Base-by-base conservation (phyloP, 257 asterid genomes). In the Ilex asprella region DNA sequence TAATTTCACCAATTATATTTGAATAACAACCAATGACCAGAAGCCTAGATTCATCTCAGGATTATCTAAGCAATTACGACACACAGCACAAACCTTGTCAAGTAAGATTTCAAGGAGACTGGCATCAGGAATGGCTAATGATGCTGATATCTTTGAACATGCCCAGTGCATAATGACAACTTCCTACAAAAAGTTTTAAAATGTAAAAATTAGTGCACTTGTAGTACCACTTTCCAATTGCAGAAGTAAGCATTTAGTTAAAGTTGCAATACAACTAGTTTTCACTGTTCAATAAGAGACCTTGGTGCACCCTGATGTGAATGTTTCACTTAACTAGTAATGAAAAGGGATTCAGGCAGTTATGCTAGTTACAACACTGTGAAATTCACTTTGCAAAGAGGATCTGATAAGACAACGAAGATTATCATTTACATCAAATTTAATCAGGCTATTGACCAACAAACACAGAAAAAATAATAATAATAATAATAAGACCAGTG, bases 141-240 rank as follows among this genome's bases (percentile, higher is more conserved):
- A 87, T 60, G 89, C 73, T 39, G 94, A 78, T 67, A 89, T 87
- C 81, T 87, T 93, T 29, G 94, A 76, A 75, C 90, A 85, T 16
- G 96, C 82, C 99, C 99, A 93, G 72, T 89, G 95, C 97, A 93
- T 93, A 70, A 93, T 65, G 56, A 93, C 97, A 12, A 82, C 79
- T 82, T 89, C 97, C 99, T 93, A 66, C 56, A 66, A 71, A 21
- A 10, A 35, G 41, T 35, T 35, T 35, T 1, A 35, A 35, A 35
- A 35, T 35, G n/a, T 1, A 46, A 7, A 46, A 46, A 46, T 46
- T 46, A 46, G 13, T 46, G 52, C 52, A 46, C 52, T 2, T 35
- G 8, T 35, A 35, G 5, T 3, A 8, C 41, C 41, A 35, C 41
- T 35, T 35, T 35, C 41, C 41, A 35, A 21, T 8, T 35, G 41